Evolutionary conservation across 306 rosid species (phyloP), one percentile per base, ranked within the genome.

Genomic region (apple (Malus domestica)): DNA sequence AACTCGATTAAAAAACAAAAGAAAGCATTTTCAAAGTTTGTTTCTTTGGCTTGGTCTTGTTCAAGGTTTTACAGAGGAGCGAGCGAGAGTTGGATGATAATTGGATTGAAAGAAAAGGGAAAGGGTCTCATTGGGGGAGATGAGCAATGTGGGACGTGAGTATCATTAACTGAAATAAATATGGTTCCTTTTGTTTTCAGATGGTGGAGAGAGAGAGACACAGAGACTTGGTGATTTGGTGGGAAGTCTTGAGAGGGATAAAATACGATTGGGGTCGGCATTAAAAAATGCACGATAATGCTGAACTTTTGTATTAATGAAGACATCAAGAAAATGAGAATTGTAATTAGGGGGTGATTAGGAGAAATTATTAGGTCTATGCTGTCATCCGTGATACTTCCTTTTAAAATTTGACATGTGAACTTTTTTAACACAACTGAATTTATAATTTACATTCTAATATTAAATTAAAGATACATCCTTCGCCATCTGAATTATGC

Each of bases 401-500:
- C 18, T 4, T 46, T 4, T 13, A 15, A 46, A 46, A 46, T 46
- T 46, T 46, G 52, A 46, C 52, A 46, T 46, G 18, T 45, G 16
- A 16, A 45, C 5, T 45, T 16, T 11, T 45, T 27, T 45, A 45
- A 45, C 18, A 12, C 5, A 45, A 0, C 14, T 45, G 6, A 5
- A 46, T 46, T 46, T 46, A 1, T 46, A 46, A 46, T 46, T 46
- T 46, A 13, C 38, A 35, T 35, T 35, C 38, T 6, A 35, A 35
- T 35, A 6, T 35, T 35, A 33, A 33, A 6, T 33, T 33, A 35
- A 35, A 35, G 38, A 90, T 5, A 76, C 76, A 73, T 95, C 99
- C 57, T 73, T 86, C 0, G 86, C 74, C 4, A 93, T 89, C 64
- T 95, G 97, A 84, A 95, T 84, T 66, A 95, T 89, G 63, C 88